Evolutionary conservation across 306 rosid genomes (phyloP).

Genomic region (Acacia crassicarpa): DNA sequence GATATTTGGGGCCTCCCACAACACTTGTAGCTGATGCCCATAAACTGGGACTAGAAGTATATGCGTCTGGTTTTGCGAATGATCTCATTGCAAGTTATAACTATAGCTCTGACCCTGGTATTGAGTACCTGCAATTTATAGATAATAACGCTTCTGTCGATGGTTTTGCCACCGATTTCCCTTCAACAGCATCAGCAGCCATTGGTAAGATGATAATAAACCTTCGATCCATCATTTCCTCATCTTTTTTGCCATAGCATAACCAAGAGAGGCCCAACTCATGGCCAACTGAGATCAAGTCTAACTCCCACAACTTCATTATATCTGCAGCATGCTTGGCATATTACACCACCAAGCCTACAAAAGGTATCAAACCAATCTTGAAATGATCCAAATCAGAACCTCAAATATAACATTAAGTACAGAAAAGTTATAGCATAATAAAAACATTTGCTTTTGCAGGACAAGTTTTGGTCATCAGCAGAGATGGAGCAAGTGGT

Average conservation of each 20-base stretch:
- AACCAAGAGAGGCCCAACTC: not conserved
- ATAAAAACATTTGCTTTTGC: slow-evolving; percentile 24
- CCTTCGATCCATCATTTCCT: not conserved
- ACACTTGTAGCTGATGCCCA: slow-evolving; percentile 78
- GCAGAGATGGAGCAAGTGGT: slow-evolving; percentile 81
- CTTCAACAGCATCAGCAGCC: slow-evolving; percentile 72
- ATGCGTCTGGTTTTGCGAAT: slow-evolving; percentile 85
- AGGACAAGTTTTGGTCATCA: slow-evolving; percentile 65
- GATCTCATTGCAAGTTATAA: slow-evolving; percentile 54
- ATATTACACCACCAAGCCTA: slow-evolving; percentile 40
- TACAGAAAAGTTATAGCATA: not conserved
- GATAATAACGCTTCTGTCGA: slow-evolving; percentile 70
- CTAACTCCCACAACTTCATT: slow-evolving; percentile 30
- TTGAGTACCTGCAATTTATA: slow-evolving; percentile 71
- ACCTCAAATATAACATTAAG: not conserved
- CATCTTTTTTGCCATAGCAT: not conserved
- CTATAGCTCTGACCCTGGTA: slow-evolving; percentile 67
- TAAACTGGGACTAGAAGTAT: slow-evolving; percentile 73
- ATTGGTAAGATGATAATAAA: slow-evolving; percentile 55
- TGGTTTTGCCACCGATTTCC: slow-evolving; percentile 80
- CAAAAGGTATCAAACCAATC: slow-evolving; percentile 47
- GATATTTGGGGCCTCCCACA: slow-evolving; percentile 58
- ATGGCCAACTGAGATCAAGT: not conserved
- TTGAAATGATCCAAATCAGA: not conserved
- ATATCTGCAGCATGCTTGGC: slow-evolving; percentile 71